Percentiles rank a stretch among this genome's conserved stretches.
phyloP scores from a whole-genome alignment of 2,329 filamentous ascomycete species.

The Colletotrichum costaricense region DNA sequence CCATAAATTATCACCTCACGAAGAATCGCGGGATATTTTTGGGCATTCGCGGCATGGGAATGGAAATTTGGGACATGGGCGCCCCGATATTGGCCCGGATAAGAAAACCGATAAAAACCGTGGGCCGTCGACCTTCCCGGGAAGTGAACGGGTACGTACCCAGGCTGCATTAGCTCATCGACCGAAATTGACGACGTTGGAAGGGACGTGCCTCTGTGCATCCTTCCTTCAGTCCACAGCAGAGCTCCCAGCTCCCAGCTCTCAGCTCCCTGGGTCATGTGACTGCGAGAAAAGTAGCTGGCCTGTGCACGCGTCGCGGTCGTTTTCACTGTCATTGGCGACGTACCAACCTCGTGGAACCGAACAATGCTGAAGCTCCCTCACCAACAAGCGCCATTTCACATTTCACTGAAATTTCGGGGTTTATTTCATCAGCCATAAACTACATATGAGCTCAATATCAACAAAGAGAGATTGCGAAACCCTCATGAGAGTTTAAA shows the following conservation, averaged over 20 bases:
- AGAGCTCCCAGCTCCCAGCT: too few relatives aligned
- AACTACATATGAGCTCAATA: background rate
- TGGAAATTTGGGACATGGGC: background rate
- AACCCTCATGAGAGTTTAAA: constrained; percentile 34
- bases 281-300: constrained; percentile 8
- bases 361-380: background rate
- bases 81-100: constrained; percentile 27
- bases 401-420: background rate
- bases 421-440: constrained; percentile 1
- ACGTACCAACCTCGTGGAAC: constrained; percentile 14
- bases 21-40: background rate
- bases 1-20: constrained; percentile 24
- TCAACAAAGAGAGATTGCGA: background rate
- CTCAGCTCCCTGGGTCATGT: constrained; percentile 10
- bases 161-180: background rate
- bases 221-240: too few relatives aligned
- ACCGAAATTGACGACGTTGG: background rate
- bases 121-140: constrained; percentile 3
- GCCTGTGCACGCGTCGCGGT: constrained; percentile 32
- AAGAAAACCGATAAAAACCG: constrained; percentile 14
- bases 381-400: constrained; percentile 13
- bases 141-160: background rate
- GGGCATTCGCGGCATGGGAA: background rate
- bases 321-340: constrained; percentile 29
- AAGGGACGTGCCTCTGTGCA: background rate